Conservation (phyloP, 1,284 basidiomycete species). For the Malassezia furfur region DNA sequence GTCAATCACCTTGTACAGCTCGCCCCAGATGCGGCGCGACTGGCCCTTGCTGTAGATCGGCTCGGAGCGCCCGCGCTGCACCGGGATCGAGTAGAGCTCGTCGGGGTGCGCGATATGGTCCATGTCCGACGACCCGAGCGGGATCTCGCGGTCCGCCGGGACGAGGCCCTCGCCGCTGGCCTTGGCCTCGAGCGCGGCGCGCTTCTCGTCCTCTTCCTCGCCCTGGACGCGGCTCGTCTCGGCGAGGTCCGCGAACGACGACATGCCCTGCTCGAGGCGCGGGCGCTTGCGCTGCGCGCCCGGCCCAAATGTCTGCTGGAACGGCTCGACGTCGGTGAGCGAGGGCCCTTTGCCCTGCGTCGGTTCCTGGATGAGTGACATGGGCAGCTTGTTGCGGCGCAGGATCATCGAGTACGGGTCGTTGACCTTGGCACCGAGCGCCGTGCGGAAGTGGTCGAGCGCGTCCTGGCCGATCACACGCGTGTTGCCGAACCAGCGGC, state of each 20-base stretch:
- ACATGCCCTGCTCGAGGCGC: conserved; percentile 37
- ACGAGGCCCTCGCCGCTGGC: conserved; percentile 38
- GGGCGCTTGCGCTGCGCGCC: conserved; percentile 45
- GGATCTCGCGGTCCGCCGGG: conserved; percentile 41
- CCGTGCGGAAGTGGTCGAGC: conserved; percentile 54
- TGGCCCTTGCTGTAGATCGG: conserved; percentile 47
- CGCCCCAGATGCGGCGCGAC: conserved; percentile 72
- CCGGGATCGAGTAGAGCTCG: conserved; percentile 41
- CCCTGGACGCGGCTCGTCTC: conserved; percentile 29
- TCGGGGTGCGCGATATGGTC: conserved; percentile 31
- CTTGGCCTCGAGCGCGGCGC: conserved; percentile 29
- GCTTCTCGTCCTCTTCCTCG: conserved; percentile 30
- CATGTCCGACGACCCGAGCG: conserved; percentile 22
- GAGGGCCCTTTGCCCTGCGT: conserved; percentile 36
- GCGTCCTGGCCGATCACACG: conserved; percentile 63
- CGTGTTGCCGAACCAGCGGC: conserved; percentile 62
- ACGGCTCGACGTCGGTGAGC: conserved; percentile 41
- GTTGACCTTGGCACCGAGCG: conserved; percentile 36
- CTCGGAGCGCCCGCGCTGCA: conserved; percentile 43
- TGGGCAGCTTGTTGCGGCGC: conserved; percentile 45
- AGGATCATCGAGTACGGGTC: conserved; percentile 45
- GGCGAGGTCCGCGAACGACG: conserved; percentile 43
- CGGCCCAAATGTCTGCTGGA: conserved; percentile 43
- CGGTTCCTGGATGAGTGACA: conserved; percentile 44
- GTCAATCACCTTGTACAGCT: conserved; percentile 98